These are phyloP conservation scores for Fagopyrum tataricum DNA, from an alignment of 148 eudicot genomes.

Conservation along the genomic window DNA sequence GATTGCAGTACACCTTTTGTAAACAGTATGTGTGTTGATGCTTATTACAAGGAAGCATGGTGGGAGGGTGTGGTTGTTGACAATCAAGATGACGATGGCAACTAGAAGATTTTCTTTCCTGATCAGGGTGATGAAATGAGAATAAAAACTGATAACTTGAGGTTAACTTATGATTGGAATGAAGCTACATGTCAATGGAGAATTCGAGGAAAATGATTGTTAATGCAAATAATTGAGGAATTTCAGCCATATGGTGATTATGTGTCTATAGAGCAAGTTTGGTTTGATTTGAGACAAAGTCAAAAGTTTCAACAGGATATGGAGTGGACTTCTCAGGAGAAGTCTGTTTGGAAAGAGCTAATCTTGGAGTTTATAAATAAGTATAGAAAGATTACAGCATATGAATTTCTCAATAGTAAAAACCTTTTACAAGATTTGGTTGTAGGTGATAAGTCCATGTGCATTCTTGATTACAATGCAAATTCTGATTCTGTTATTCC, in stretches of 20 bases:
- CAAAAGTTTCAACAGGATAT: conserved; percentile 27
- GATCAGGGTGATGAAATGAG: conserved; percentile 66
- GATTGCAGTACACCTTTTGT: conserved; percentile 17
- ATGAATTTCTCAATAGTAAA: conserved; percentile 25
- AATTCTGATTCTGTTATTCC: background rate
- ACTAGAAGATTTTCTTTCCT: conserved; percentile 71
- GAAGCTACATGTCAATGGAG: conserved; percentile 55
- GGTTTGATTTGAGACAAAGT: conserved; percentile 68
- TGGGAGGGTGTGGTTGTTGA: conserved; percentile 98
- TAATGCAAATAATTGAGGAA: conserved; percentile 52
- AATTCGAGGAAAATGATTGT: conserved; percentile 61
- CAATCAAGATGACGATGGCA: conserved; percentile 26
- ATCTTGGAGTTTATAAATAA: conserved; percentile 33
- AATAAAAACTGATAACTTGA: conserved; percentile 17
- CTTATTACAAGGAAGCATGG: conserved; percentile 65
- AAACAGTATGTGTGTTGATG: conserved; percentile 81
- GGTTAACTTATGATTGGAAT: conserved; percentile 74
- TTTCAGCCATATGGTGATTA: conserved; percentile 32
- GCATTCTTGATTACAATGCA: background rate
- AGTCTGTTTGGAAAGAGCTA: conserved; percentile 41
- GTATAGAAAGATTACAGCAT: conserved; percentile 30
- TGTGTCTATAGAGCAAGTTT: conserved; percentile 70
- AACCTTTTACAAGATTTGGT: conserved; percentile 19
- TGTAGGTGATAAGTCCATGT: background rate
- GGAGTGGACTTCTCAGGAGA: conserved; percentile 52